Percentiles rank a stretch among this genome's conserved stretches.
Evolutionary conservation across 306 rosid genomes (phyloP).

Genomic region (Rosa persica): DNA sequence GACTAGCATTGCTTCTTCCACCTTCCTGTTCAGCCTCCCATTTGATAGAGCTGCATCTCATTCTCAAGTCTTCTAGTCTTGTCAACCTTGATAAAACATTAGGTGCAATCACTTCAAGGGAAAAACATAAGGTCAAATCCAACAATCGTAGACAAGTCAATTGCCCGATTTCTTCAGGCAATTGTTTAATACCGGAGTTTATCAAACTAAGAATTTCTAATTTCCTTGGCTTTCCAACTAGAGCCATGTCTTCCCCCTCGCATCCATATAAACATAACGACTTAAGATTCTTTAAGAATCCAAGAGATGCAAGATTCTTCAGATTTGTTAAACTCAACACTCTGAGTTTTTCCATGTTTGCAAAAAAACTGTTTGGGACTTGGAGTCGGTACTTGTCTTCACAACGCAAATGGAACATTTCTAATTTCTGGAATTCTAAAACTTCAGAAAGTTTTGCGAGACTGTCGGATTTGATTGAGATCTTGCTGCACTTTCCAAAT

Average conservation of each 20-base stretch:
- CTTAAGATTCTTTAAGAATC: neutral
- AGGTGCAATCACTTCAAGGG: neutral
- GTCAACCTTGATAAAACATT: neutral
- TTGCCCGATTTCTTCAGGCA: neutral
- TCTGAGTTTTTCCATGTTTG: neutral
- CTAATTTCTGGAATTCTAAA: neutral
- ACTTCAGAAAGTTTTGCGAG: neutral
- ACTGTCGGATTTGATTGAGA: neutral
- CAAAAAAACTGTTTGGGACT: neutral
- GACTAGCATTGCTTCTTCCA: neutral
- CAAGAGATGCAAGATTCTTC: neutral
- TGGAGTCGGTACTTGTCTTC: neutral
- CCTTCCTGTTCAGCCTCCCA: neutral
- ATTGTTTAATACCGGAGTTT: neutral
- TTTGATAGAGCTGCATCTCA: too few species aligned
- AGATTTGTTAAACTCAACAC: neutral
- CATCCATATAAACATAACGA: neutral
- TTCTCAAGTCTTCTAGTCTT: neutral
- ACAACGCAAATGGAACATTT: neutral
- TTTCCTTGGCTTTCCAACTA: neutral
- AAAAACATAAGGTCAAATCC: neutral
- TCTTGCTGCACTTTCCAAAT: neutral
- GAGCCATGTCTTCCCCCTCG: neutral
- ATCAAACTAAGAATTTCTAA: neutral
- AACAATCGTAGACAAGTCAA: neutral